Evolutionary conservation across 73 alveolate genomes (phyloP), one percentile per base, ranked within the genome.

Genomic region (Breviolum minutum): DNA sequence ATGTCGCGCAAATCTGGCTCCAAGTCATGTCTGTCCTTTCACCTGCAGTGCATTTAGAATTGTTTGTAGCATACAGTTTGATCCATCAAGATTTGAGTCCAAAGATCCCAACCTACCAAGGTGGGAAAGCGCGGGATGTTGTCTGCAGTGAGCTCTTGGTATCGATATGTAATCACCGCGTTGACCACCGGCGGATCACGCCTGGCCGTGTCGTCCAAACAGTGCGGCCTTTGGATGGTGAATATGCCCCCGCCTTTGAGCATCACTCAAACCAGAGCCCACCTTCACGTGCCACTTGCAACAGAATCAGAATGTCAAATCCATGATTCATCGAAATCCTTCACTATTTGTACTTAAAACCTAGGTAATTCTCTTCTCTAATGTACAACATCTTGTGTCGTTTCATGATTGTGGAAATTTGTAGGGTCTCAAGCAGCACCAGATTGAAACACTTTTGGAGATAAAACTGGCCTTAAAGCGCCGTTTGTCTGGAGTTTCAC

Each of bases 401-500:
- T 40, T 40, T 40, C 54, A 40, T 40, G 54, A 3, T 40, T 40
- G 54, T 2, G 54, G 5, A 2, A 40, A 40, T 40, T 40, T 40
- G 54, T 40, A 40, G 54, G 54, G 54, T 40, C 54, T 0, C 54
- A 40, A 0, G 3, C 54, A 2, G 54, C 54, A 40, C 5, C 54
- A 40, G 54, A 40, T 40, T 40, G 54, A 40, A 40, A 40, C 54
- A 40, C 54, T 40, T 40, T 40, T 40, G 54, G 54, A 40, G 54
- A 3, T 40, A 40, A 40, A 40, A 40, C 66, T 17, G 13, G 89
- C 92, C 96, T 91, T 91, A 79, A 91, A 91, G 61, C 97, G 97
- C 66, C 97, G 97, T 79, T 91, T 91, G 89, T 91, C 97, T 7
- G 97, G 97, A 20, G 97, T 91, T 26, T 91, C 97, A 48, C 97